Base-by-base conservation (phyloP, 2,329 filamentous ascomycete species). In the Alternaria sp. region DNA sequence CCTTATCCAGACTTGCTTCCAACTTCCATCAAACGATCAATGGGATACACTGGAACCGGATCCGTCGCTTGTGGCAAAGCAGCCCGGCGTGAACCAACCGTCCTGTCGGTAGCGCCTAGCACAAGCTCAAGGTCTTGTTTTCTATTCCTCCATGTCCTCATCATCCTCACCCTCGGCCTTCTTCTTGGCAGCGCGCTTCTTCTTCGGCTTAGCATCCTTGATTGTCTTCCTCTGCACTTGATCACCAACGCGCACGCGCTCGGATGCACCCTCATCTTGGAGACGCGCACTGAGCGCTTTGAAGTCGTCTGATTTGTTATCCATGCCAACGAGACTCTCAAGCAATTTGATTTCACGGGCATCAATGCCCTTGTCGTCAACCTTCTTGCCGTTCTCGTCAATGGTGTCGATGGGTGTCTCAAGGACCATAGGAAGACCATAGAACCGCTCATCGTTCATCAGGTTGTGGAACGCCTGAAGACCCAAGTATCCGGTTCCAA, bases 301-400 rank as follows among this genome's bases (percentile, higher is more conserved):
- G 75, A 97, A 97, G 70, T 92, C 89, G 9, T 89, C 84, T n/a
- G 87, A 84, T 36, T 93, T 90, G 0, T 87, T 77, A 75, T 97
- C 91, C 87, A 94, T 92, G 8, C 90, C 94, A 41, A 97, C 90
- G 52, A 99, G 83, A 46, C 89, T 89, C 80, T 99, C 95, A 5
- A 99, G 85, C 65, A 98, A 83, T 82, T 97, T 97, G 80, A 99
- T 98, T 81, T 99, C 95, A 46, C 89, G 85, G 1, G 94, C 93
- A 94, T 94, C 98, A 16, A 97, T 85, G 54, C 87, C 83, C 78
- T 90, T 92, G 78, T 97, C 93, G 73, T 97, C 91, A 38, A 89
- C 78, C 28, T 85, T 84, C 71, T 84, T 84, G 44, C 90, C 90
- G 65, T 89, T 84, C 49, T 84, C 81, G 18, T 86, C 89, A 46